Conservation (phyloP, 164 flowering plant genomes). For the Stephania japonica region DNA sequence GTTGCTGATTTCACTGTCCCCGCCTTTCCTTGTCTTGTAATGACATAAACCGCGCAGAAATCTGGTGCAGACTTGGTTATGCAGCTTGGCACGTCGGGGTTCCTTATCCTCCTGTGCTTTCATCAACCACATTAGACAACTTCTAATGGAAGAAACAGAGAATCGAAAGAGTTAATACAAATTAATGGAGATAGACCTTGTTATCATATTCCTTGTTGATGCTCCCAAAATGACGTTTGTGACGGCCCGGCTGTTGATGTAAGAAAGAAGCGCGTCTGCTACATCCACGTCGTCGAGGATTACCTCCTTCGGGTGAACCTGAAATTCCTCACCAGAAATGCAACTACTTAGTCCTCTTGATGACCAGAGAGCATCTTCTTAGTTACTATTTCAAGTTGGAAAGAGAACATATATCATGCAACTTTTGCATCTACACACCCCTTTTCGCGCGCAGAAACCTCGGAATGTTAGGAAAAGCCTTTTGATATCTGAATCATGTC, state of each 20-base stretch:
- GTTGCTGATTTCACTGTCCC: slow-evolving; percentile 36
- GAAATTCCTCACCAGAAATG: slow-evolving; percentile 12
- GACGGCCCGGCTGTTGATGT: slow-evolving; percentile 29
- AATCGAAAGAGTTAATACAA: not conserved
- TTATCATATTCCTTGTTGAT: slow-evolving; percentile 43
- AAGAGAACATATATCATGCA: not conserved
- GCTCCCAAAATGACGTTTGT: slow-evolving; percentile 62
- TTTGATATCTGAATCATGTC: slow-evolving; percentile 14
- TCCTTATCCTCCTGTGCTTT: slow-evolving; percentile 26
- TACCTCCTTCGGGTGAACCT: slow-evolving; percentile 59
- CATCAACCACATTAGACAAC: not conserved
- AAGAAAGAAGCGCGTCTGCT: slow-evolving; percentile 46
- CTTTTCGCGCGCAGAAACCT: slow-evolving; percentile 28
- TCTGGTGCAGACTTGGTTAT: slow-evolving; percentile 60
- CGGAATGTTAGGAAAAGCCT: slow-evolving; percentile 26
- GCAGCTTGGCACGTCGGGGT: slow-evolving; percentile 39
- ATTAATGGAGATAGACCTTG: slow-evolving; percentile 26
- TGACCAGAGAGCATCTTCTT: not conserved
- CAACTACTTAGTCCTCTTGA: not conserved
- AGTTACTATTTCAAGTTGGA: not conserved
- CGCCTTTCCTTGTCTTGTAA: slow-evolving; percentile 53
- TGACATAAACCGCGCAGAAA: slow-evolving; percentile 66
- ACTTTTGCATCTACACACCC: slow-evolving; percentile 6
- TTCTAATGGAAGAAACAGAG: not conserved
- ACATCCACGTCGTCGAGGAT: slow-evolving; percentile 59